phyloP scores from a whole-genome alignment of 164 flowering plant genomes.

The Berberis vulgaris region DNA sequence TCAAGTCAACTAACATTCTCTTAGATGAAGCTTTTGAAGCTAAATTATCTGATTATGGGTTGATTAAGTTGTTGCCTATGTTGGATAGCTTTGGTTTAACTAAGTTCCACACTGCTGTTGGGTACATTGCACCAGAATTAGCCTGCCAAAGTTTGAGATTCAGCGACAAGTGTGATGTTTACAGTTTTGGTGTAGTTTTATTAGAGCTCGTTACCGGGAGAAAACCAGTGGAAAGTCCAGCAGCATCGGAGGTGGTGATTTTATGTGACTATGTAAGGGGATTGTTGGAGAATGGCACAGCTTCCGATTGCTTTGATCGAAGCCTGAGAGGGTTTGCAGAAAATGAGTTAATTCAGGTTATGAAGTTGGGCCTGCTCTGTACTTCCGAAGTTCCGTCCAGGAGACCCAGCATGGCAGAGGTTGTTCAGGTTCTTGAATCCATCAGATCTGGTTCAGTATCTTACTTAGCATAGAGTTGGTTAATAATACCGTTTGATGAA shows the following conservation, averaged over 20 bases:
- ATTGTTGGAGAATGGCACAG: slow-evolving; percentile 60
- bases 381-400: slow-evolving; percentile 65
- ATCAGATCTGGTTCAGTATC: slow-evolving; percentile 47
- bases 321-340: slow-evolving; percentile 65
- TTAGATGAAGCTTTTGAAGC: slow-evolving; percentile 59
- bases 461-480: no score
- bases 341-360: slow-evolving; percentile 82
- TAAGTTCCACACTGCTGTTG: slow-evolving; percentile 70
- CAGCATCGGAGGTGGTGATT: slow-evolving; percentile 56
- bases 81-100: slow-evolving; percentile 53
- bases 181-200: slow-evolving; percentile 81
- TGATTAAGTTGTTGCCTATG: slow-evolving; percentile 67
- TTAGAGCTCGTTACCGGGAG: slow-evolving; percentile 90
- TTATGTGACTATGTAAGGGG: slow-evolving; percentile 72
- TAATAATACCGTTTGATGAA: no score
- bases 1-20: slow-evolving; percentile 87
- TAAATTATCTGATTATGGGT: slow-evolving; percentile 84
- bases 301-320: slow-evolving; percentile 73
- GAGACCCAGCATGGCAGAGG: slow-evolving; percentile 99
- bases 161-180: slow-evolving; percentile 90
- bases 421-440: slow-evolving; percentile 89
- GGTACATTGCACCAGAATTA: slow-evolving; percentile 91
- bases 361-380: slow-evolving; percentile 88
- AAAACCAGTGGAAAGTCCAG: slow-evolving; percentile 84
- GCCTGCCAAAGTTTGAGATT: slow-evolving; percentile 51